Conservation (phyloP, 441 rosid species). For the Rhodomyrtus psidioides region DNA sequence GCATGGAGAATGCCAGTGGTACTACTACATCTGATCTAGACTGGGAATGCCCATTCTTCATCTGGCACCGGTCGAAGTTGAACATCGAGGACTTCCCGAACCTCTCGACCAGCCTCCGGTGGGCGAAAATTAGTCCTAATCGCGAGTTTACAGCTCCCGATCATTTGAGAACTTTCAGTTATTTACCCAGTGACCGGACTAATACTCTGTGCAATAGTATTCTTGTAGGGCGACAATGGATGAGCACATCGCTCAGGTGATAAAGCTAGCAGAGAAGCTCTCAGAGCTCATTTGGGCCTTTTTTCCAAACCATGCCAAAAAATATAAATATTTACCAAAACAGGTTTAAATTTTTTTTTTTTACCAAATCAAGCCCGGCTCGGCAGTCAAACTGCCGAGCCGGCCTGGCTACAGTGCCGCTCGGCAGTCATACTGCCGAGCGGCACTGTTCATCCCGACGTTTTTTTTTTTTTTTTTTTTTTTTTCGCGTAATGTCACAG, state of each 20-base stretch:
- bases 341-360: too few species aligned
- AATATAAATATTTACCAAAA: too few species aligned
- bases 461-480: too few species aligned
- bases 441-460: too few species aligned
- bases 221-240: conserved; percentile 58
- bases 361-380: too few species aligned
- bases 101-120: conserved; percentile 2
- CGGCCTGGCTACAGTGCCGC: too few species aligned
- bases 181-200: not conserved
- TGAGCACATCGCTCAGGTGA: conserved; percentile 48
- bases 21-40: conserved; percentile 33
- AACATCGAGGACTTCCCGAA: not conserved
- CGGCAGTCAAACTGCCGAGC: too few species aligned
- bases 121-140: not conserved
- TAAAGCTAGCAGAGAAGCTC: conserved; percentile 53
- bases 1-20: conserved; percentile 19
- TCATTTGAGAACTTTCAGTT: not conserved
- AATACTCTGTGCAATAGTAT: not conserved
- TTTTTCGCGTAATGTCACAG: too few species aligned
- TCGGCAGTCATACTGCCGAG: too few species aligned
- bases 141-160: not conserved
- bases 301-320: too few species aligned
- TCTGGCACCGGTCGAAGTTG: conserved; percentile 50
- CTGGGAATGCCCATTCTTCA: conserved; percentile 83
- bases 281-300: conserved; percentile 56